These are phyloP conservation scores for Calonectria hongkongensis DNA, from an alignment of 2,329 filamentous ascomycete genomes.

Conservation along the genomic window DNA sequence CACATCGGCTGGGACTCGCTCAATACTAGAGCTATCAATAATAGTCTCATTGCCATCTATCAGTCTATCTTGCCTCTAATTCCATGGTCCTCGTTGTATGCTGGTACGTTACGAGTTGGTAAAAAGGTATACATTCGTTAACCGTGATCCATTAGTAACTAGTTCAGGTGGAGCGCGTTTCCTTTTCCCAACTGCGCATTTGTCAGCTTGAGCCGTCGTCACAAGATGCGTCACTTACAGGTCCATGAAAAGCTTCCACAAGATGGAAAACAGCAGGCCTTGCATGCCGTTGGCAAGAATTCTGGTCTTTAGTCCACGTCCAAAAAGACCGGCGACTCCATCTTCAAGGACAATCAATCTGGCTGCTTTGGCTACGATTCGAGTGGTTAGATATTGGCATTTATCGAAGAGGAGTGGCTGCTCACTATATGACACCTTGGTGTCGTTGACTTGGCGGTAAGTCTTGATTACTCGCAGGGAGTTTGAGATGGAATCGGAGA, in stretches of 20 bases:
- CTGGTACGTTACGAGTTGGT: neutral
- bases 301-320: slow-evolving; percentile 67
- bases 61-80: neutral
- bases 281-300: slow-evolving; percentile 70
- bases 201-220: neutral
- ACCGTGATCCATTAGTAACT: neutral
- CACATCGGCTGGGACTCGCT: neutral
- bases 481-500: slow-evolving; percentile 69
- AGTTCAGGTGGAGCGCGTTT: slow-evolving; percentile 6
- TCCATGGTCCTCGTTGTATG: neutral
- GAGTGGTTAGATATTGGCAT: neutral
- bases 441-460: slow-evolving; percentile 70
- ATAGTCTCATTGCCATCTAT: neutral
- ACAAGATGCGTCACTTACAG: slow-evolving; percentile 59
- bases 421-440: slow-evolving; percentile 67
- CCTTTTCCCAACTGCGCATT: slow-evolving; percentile 20
- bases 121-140: neutral
- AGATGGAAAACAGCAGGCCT: slow-evolving; percentile 67
- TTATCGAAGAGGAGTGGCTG: fast-evolving
- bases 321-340: slow-evolving; percentile 65
- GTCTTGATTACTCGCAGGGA: slow-evolving; percentile 69
- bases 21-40: neutral
- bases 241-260: slow-evolving; percentile 70
- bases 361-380: slow-evolving; percentile 63
- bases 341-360: slow-evolving; percentile 63